These are phyloP conservation scores for Pseudogymnoascus sp. DNA, from an alignment of 2,329 filamentous ascomycete species.

Conservation along the genomic window DNA sequence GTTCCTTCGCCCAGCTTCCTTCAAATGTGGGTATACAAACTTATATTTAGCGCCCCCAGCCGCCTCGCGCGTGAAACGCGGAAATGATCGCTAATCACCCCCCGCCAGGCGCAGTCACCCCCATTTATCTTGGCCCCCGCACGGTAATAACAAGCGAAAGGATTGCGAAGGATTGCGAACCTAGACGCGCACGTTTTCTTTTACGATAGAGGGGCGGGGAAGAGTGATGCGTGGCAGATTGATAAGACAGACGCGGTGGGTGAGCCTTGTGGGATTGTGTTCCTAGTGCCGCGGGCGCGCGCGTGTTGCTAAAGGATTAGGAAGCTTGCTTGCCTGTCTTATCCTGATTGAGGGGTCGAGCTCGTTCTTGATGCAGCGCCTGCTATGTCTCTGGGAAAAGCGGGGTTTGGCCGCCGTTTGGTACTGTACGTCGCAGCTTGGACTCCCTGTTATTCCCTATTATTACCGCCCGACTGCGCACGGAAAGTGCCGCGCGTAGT, in stretches of 20 bases:
- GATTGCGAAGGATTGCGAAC: neutral
- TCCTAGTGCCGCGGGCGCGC: neutral
- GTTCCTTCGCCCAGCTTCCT: neutral
- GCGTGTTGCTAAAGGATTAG: neutral
- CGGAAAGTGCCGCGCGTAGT: neutral
- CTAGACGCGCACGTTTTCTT: neutral
- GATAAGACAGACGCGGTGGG: neutral
- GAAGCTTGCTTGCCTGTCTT: neutral
- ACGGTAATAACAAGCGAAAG: neutral
- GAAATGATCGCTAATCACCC: neutral
- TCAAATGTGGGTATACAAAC: neutral
- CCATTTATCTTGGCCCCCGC: neutral
- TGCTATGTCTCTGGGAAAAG: neutral
- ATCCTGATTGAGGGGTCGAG: neutral
- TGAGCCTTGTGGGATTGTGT: neutral
- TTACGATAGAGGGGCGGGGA: neutral
- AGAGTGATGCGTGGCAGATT: neutral
- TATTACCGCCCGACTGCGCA: neutral
- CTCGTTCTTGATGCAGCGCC: neutral
- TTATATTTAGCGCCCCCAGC: slow-evolving; percentile 5
- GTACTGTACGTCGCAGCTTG: neutral
- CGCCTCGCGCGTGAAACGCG: neutral
- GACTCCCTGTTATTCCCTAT: neutral
- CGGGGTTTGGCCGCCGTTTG: neutral
- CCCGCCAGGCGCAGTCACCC: neutral